phyloP scores from a whole-genome alignment of 148 eudicot genomes.

The Camellia granthamiana region DNA sequence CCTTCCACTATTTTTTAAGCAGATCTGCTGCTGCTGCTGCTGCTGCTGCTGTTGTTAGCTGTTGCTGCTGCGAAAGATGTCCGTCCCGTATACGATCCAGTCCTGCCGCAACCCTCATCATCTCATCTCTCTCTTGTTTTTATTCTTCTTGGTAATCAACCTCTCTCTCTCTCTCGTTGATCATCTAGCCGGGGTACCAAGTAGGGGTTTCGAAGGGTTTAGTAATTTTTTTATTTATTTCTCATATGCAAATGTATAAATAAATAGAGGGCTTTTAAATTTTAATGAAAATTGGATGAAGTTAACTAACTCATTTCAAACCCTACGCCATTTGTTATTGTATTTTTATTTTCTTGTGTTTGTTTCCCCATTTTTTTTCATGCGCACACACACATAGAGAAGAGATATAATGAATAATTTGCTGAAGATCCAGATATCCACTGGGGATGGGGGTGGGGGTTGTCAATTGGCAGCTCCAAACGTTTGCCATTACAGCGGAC shows the following conservation, averaged over 20 bases:
- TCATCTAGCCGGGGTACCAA: neutral
- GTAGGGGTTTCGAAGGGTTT: neutral
- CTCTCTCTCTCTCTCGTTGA: neutral
- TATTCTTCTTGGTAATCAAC: conserved; percentile 2
- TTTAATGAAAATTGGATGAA: neutral
- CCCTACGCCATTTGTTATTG: neutral
- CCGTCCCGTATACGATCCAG: neutral
- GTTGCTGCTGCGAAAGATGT: neutral
- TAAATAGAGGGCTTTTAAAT: neutral
- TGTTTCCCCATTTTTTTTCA: neutral
- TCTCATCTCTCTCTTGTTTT: neutral
- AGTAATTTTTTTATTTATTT: neutral
- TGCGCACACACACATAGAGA: neutral
- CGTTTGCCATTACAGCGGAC: too few relatives aligned
- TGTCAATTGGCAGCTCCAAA: too few relatives aligned
- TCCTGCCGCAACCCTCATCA: neutral
- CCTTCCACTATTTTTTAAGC: neutral
- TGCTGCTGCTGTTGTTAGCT: neutral
- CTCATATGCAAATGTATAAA: neutral
- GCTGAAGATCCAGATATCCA: too few relatives aligned
- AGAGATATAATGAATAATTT: too few relatives aligned
- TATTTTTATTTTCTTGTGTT: neutral
- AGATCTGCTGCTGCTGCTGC: conserved; percentile 5
- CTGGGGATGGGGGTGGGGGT: too few relatives aligned
- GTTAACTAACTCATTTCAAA: neutral